Percentiles rank a stretch among this genome's conserved stretches.
Evolutionary conservation across 805 yeast genomes (phyloP).

Genomic region (Candida corydali): DNA sequence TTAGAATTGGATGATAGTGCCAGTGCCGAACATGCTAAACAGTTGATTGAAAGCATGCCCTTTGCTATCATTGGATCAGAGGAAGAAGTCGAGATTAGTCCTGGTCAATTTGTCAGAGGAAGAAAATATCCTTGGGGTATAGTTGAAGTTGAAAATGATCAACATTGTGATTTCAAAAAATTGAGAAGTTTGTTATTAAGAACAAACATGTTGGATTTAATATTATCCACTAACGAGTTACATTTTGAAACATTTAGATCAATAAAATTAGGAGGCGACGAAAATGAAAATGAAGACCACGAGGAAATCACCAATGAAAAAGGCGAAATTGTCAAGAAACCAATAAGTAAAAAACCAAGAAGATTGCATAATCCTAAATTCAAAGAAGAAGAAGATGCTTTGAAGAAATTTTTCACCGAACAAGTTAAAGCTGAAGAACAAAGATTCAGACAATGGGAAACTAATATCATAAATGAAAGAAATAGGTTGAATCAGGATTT

Average conservation of each 20-base stretch:
- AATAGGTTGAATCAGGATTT: conserved; percentile 90
- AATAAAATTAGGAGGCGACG: conserved; percentile 51
- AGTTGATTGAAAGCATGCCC: conserved; percentile 80
- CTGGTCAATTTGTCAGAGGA: conserved; percentile 67
- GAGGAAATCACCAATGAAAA: conserved; percentile 24
- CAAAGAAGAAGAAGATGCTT: conserved; percentile 92
- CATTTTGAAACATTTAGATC: conserved; percentile 81
- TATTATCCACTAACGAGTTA: conserved; percentile 72
- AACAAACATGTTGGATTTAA: conserved; percentile 78
- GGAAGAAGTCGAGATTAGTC: conserved; percentile 57
- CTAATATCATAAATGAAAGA: conserved; percentile 91
- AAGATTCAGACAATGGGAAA: conserved; percentile 98
- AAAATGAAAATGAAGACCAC: conserved; percentile 29
- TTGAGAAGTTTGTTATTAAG: conserved; percentile 74
- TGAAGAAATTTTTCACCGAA: conserved; percentile 92
- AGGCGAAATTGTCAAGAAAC: conserved; percentile 27
- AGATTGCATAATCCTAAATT: conserved; percentile 77
- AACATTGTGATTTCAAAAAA: conserved; percentile 80
- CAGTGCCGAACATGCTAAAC: conserved; percentile 75
- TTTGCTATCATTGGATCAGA: conserved; percentile 81
- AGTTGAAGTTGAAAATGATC: conserved; percentile 82
- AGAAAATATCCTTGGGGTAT: conserved; percentile 90
- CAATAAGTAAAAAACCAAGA: conserved; percentile 46
- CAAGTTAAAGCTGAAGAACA: conserved; percentile 95
- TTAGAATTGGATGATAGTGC: conserved; percentile 72